Conservation (phyloP, 129 eudicot species). For the Helichrysum umbraculigerum region DNA sequence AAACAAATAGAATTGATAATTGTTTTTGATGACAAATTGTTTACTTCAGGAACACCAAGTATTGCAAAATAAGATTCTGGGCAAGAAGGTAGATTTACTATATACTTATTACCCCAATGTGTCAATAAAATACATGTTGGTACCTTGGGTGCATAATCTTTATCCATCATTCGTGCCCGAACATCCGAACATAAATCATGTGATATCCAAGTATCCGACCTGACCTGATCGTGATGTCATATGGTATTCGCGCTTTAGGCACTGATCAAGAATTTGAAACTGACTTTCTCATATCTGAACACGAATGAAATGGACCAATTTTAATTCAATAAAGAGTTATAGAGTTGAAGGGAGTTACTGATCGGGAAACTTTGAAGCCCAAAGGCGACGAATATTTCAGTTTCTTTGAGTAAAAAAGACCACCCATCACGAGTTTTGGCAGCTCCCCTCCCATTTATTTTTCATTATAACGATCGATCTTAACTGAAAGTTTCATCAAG, state of each 20-base stretch:
- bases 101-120: too few species aligned
- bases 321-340: conserved; percentile 22
- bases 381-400: conserved; percentile 69
- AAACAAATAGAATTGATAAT: too few species aligned
- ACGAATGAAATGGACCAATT: neutral
- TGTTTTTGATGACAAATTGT: too few species aligned
- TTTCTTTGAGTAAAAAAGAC: conserved; percentile 57
- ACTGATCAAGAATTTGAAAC: conserved; percentile 68
- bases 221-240: conserved; percentile 59
- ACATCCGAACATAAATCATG: conserved; percentile 77
- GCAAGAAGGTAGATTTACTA: too few species aligned
- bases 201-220: conserved; percentile 52
- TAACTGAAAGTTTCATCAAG: neutral
- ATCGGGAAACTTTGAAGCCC: conserved; percentile 85
- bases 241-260: conserved; percentile 77
- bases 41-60: too few species aligned
- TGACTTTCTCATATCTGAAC: conserved; percentile 86
- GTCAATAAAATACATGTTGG: too few species aligned
- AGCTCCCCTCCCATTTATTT: conserved; percentile 63
- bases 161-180: too few species aligned
- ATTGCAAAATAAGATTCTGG: too few species aligned
- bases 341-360: too few species aligned
- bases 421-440: conserved; percentile 54
- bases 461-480: neutral
- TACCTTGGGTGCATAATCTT: too few species aligned